Evolutionary conservation across 2,329 filamentous ascomycete genomes (phyloP).

Genomic region (Fusarium scirpi): DNA sequence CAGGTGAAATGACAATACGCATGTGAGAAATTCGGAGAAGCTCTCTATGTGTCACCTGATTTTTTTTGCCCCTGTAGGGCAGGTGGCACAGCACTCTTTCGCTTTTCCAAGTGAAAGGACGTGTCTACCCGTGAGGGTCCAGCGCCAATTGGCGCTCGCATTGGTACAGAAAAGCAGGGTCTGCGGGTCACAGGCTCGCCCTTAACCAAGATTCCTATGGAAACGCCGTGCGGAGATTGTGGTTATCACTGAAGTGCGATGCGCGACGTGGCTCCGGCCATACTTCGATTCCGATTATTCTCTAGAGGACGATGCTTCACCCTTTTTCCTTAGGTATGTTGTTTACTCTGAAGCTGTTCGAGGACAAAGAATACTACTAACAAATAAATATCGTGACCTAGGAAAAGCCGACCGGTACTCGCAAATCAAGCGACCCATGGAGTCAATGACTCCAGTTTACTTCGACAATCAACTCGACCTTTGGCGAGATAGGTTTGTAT

Average conservation of each 20-base stretch:
- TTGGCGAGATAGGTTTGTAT: neutral
- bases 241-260: constrained; percentile 89
- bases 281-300: constrained; percentile 89
- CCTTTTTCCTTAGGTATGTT: constrained; percentile 12
- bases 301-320: constrained; percentile 72
- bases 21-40: constrained; percentile 20
- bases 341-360: neutral
- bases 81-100: constrained; percentile 52
- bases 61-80: neutral
- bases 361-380: constrained; percentile 15
- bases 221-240: constrained; percentile 92
- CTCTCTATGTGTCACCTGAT: constrained; percentile 9
- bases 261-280: constrained; percentile 71
- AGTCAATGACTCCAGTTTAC: neutral
- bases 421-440: constrained; percentile 2
- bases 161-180: constrained; percentile 86
- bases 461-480: neutral
- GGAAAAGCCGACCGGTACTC: constrained; percentile 8
- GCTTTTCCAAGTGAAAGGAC: constrained; percentile 56
- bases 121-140: constrained; percentile 82
- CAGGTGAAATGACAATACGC: neutral
- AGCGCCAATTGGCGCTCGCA: constrained; percentile 81
- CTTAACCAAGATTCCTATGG: constrained; percentile 71
- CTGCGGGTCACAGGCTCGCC: neutral
- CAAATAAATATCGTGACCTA: neutral